Evolutionary conservation across 164 flowering plant species (phyloP).

Genomic region (Nymphaea colorata): DNA sequence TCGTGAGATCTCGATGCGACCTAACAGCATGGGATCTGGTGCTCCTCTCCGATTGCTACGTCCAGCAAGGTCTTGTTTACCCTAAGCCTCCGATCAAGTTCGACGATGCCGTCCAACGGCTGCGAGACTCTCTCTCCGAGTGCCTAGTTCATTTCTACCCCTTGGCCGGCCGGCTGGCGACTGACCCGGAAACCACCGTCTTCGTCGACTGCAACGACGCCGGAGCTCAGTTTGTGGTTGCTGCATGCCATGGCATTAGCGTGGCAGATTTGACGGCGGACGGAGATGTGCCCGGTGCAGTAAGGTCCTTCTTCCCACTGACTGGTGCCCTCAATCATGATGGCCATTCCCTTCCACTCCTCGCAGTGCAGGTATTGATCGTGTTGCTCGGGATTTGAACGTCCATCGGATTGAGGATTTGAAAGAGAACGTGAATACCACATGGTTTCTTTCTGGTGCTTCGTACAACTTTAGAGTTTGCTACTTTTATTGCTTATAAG

Average conservation of each 20-base stretch:
- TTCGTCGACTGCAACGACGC: conserved; percentile 36
- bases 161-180: conserved; percentile 36
- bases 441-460: too few species aligned
- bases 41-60: conserved; percentile 14
- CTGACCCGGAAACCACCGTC: conserved; percentile 16
- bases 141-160: conserved; percentile 44
- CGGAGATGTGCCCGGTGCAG: conserved; percentile 27
- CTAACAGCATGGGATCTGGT: conserved; percentile 32
- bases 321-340: conserved; percentile 35
- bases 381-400: too few species aligned
- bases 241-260: conserved; percentile 10
- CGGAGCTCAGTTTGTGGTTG: conserved; percentile 42
- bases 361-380: conserved; percentile 27
- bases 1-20: not conserved
- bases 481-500: too few species aligned
- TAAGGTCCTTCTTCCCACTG: conserved; percentile 37
- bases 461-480: too few species aligned
- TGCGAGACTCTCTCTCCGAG: conserved; percentile 32
- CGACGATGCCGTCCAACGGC: conserved; percentile 13
- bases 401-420: too few species aligned
- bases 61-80: conserved; percentile 45
- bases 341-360: conserved; percentile 32
- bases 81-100: conserved; percentile 8
- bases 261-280: conserved; percentile 31
- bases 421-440: too few species aligned